Evolutionary conservation across 169 alveolate genomes (phyloP).

Genomic region (Cryptosporidium andersoni): DNA sequence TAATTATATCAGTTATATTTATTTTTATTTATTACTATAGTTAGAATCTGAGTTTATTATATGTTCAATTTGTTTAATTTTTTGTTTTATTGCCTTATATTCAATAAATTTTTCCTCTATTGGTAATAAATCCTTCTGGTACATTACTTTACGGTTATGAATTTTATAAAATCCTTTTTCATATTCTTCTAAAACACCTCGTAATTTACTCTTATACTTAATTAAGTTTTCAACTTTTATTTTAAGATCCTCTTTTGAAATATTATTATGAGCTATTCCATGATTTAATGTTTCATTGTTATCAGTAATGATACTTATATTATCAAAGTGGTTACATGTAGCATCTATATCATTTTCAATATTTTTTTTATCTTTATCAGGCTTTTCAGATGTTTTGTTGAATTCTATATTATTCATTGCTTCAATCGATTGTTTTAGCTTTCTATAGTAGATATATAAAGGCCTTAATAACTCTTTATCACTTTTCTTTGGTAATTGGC

Average conservation of each 20-base stretch:
- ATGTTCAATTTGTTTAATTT: conserved; percentile 81
- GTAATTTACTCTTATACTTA: conserved; percentile 80
- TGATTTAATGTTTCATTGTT: not conserved
- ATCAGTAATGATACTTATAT: not conserved
- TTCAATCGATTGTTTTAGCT: conserved; percentile 75
- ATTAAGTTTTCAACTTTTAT: conserved; percentile 76
- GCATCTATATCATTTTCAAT: too few species aligned
- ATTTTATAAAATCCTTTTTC: conserved; percentile 85
- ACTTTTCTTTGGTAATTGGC: conserved; percentile 78
- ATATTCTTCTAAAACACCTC: conserved; percentile 83
- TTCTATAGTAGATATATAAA: conserved; percentile 83
- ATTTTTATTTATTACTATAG: too few species aligned
- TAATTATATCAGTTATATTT: too few species aligned
- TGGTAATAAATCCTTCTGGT: conserved; percentile 89
- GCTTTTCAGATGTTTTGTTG: conserved; percentile 9
- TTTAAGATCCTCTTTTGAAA: not conserved
- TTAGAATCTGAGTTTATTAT: too few species aligned
- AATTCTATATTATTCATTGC: conserved; percentile 2
- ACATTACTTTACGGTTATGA: conserved; percentile 87
- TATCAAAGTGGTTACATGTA: too few species aligned
- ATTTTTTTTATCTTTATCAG: not conserved
- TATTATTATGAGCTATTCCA: too few species aligned
- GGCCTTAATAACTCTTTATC: conserved; percentile 92
- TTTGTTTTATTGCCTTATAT: conserved; percentile 84
- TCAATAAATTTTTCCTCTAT: conserved; percentile 87